These are phyloP conservation scores for Rhododendron kiyosumense DNA, from an alignment of 148 eudicot genomes.

Conservation along the genomic window DNA sequence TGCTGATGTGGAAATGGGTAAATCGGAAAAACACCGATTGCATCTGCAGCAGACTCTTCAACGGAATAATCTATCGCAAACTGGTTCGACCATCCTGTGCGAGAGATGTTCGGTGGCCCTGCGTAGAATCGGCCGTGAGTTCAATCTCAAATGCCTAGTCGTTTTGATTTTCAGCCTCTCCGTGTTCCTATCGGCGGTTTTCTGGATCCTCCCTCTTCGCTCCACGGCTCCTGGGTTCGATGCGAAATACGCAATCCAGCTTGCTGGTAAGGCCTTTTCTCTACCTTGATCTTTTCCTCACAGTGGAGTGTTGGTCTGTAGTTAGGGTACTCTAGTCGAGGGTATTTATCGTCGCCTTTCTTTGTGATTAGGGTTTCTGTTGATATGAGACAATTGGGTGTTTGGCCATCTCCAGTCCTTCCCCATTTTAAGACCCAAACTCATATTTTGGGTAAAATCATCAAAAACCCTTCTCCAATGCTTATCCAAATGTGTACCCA, in stretches of 20 bases:
- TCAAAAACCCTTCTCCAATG: too few species aligned
- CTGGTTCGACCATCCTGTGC: conserved; percentile 7
- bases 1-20: conserved; percentile 43
- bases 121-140: conserved; percentile 6
- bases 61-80: background rate
- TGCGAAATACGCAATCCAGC: conserved; percentile 31
- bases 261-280: conserved; percentile 17
- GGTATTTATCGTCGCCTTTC: background rate
- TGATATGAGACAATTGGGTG: background rate
- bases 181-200: conserved; percentile 24
- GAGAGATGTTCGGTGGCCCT: conserved; percentile 23
- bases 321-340: background rate
- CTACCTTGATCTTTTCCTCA: background rate
- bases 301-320: background rate
- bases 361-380: background rate
- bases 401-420: background rate
- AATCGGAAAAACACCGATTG: conserved; percentile 7
- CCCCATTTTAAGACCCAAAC: too few species aligned
- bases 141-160: conserved; percentile 26
- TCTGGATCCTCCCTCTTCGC: conserved; percentile 23
- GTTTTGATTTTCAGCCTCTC: conserved; percentile 28
- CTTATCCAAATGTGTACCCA: too few species aligned
- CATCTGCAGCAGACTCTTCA: conserved; percentile 18
- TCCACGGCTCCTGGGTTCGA: conserved; percentile 23
- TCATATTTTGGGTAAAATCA: too few species aligned